phyloP scores from a whole-genome alignment of 129 eudicot genomes.

The Silybum marianum region DNA sequence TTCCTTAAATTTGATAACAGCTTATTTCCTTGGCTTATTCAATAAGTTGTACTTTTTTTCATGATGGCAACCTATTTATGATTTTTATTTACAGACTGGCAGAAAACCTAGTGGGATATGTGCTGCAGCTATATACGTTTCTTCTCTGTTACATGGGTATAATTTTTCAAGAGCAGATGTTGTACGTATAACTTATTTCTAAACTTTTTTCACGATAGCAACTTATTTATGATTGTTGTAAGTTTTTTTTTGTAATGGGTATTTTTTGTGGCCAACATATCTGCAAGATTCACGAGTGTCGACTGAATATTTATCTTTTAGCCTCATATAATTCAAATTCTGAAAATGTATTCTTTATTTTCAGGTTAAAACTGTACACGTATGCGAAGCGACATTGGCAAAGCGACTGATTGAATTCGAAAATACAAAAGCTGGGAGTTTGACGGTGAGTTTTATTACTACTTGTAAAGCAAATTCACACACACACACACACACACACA shows the following conservation, averaged over 20 bases:
- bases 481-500: not conserved
- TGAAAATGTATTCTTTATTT: not conserved
- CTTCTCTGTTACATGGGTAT: conserved; percentile 58
- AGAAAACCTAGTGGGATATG: conserved; percentile 89
- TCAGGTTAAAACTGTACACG: conserved; percentile 66
- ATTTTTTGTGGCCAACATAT: not conserved
- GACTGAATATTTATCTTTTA: not conserved
- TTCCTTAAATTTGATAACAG: not conserved
- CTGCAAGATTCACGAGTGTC: not conserved
- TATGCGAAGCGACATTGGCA: conserved; percentile 76
- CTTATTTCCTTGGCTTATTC: conserved; percentile 1
- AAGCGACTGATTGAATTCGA: conserved; percentile 84
- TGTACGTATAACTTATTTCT: conserved; percentile 38
- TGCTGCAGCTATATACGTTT: conserved; percentile 79
- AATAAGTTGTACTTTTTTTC: not conserved
- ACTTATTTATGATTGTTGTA: not conserved
- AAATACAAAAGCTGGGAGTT: conserved; percentile 62
- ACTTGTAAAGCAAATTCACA: not conserved
- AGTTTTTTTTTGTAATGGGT: not conserved
- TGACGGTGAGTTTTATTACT: conserved; percentile 55
- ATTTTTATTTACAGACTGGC: conserved; percentile 53
- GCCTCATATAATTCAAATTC: not conserved
- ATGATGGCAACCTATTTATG: not conserved
- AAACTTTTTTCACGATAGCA: not conserved
- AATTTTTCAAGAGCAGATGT: conserved; percentile 54